phyloP scores from a whole-genome alignment of 1,284 basidiomycete species.

The Ganoderma lingzhi region DNA sequence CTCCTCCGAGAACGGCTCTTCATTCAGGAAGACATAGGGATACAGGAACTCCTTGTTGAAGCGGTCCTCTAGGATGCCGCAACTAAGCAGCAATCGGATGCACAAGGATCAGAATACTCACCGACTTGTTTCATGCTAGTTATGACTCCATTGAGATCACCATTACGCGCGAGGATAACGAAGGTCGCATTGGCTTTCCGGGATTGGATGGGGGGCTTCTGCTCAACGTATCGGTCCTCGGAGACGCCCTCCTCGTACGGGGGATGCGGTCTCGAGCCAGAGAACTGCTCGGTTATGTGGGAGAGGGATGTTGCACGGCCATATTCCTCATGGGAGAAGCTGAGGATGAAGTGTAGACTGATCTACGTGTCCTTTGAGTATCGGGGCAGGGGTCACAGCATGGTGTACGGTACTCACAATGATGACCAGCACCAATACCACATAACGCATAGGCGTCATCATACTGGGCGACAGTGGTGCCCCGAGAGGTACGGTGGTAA shows the following conservation, averaged over 20 bases:
- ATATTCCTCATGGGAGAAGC: conserved; percentile 75
- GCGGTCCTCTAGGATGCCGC: conserved; percentile 63
- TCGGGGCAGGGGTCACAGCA: background rate
- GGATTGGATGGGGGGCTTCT: conserved; percentile 45
- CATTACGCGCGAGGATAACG: conserved; percentile 87
- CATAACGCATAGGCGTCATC: conserved; percentile 83
- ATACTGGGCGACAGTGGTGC: conserved; percentile 51
- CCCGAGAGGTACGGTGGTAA: conserved; percentile 22
- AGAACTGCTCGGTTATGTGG: conserved; percentile 56
- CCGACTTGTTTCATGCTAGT: conserved; percentile 77
- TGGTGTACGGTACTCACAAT: conserved; percentile 54
- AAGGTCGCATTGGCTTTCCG: conserved; percentile 87
- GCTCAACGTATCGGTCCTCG: conserved; percentile 61
- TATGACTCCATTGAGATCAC: conserved; percentile 78
- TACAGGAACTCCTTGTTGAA: conserved; percentile 90
- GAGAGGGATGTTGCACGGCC: conserved; percentile 69
- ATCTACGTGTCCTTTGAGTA: conserved; percentile 51
- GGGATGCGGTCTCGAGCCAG: conserved; percentile 42
- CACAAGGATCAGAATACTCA: conserved; percentile 44
- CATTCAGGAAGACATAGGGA: conserved; percentile 90
- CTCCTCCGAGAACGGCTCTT: conserved; percentile 77
- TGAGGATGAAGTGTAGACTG: conserved; percentile 75
- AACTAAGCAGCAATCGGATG: conserved; percentile 56
- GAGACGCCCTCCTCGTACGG: conserved; percentile 63
- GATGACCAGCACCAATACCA: conserved; percentile 70